Base-by-base conservation (phyloP, 345 rosid species). In the Punica granatum region DNA sequence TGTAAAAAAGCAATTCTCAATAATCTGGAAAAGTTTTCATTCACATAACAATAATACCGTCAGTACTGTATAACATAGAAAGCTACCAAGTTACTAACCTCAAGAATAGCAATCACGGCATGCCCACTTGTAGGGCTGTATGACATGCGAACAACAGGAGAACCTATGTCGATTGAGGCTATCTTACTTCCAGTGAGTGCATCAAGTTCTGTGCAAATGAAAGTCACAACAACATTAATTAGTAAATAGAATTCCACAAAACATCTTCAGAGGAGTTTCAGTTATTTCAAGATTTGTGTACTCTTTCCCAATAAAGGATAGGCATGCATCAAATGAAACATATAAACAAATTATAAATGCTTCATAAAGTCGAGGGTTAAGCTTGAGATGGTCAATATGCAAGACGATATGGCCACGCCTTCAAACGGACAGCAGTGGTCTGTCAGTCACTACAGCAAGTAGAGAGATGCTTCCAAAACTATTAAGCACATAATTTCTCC, bases 101-200 rank as follows among this genome's bases (percentile, higher is more conserved):
- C 89, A 61, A 91, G 86, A 74, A 94, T 86, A 26, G 96, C 92
- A 72, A 94, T 75, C 8, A 94, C 80, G 26, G 98, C 83, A 70
- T 91, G 97, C 67, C 92, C 81, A 60, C 86, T 83, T 32, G 89
- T 85, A 60, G 95, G 99, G 79, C 90, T 86, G 71, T 91, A 94
- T 63, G 81, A 65, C 96, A 94, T 91, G 64, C 86, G 87, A 41
- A 91, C 97, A 73, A 84, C 96, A 33, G 93, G 86, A 48, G 90
- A 80, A 60, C 95, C 92, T 63, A 94, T 85, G 68, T 94, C 86
- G 34, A 89, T 77, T 1, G 90, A 76, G 21, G 99, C 85, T 8
- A 89, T 80, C 86, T 83, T 94, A 77, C 98, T 85, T 69, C 99
- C 97, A 14, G 97, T 89, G 66, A 88, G 62, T 19, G 95, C 97